Base-by-base conservation (phyloP, 73 alveolate species). In the Tetrahymena thermophila region DNA sequence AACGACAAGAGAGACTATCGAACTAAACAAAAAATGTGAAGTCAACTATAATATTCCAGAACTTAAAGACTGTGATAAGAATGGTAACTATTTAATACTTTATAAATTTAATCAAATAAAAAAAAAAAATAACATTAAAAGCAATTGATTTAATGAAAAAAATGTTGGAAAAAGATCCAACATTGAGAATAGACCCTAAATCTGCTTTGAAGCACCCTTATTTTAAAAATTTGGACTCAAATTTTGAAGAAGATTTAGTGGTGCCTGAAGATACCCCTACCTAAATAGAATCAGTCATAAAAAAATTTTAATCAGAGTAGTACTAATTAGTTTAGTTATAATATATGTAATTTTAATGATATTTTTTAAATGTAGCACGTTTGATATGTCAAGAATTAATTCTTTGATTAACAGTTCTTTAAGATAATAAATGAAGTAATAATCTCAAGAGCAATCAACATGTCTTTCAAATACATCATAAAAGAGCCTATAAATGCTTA, bases 121-220 rank as follows among this genome's bases (percentile, higher is more conserved):
- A 21, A 6, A 35, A 10, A 93, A 38, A 11, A 1, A 31, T 4
- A n/a, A 35, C 7, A 16, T 17, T 43, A 9, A 42, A 23, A 94
- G 95, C 95, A 34, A 55, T 95, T 93, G 95, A 95, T 89, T 56
- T 95, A 11, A 43, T 95, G 94, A 95, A 93, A 35, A 95, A 94
- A 95, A 95, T 95, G 97, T 34, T 95, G 44, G 97, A 95, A 35
- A 56, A 56, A 10, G 97, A 95, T 43, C 97, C 97, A 19, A 95
- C 43, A 9, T 28, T 35, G 71, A 85, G 97, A 56, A 95, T 95
- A 2, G 84, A 89, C 35, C 95, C 97, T 17, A 83, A 95, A 35
- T 40, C 50, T 8, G 97, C 97, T 13, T 89, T 95, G 71, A 35
- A 93, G 34, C 97, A 95, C 55, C 44, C 40, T 50, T 95, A 89